Conservation (phyloP, 2,329 filamentous ascomycete genomes). For the Chaetoscypha palmicola region DNA sequence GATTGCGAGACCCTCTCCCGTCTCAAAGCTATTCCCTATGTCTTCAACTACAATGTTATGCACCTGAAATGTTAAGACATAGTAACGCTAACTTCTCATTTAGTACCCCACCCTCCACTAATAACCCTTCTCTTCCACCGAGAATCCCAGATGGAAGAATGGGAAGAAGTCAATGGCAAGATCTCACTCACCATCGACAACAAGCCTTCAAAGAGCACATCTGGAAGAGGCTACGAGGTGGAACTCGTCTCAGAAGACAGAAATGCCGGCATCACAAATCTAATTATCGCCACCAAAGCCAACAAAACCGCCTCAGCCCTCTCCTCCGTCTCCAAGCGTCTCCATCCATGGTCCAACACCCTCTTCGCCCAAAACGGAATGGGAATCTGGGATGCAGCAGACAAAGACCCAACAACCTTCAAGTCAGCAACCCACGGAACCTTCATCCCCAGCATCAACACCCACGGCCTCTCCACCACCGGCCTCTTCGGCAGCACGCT, state of each 20-base stretch:
- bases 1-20: background rate
- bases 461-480: conserved; percentile 47
- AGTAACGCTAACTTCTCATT: background rate
- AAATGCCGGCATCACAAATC: conserved; percentile 49
- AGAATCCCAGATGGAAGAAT: conserved; percentile 41
- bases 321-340: conserved; percentile 52
- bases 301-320: conserved; percentile 56
- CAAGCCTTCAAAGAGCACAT: conserved; percentile 15
- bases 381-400: conserved; percentile 58
- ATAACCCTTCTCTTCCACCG: conserved; percentile 75
- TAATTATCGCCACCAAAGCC: conserved; percentile 76
- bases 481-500: conserved; percentile 46
- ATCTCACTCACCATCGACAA: conserved; percentile 22
- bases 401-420: conserved; percentile 51
- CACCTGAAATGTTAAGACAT: no score
- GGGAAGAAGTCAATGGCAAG: conserved; percentile 29
- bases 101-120: conserved; percentile 49
- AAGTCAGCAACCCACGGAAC: conserved; percentile 52
- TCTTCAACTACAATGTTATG: no score
- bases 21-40: background rate
- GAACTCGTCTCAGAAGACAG: conserved; percentile 9
- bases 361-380: conserved; percentile 84
- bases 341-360: conserved; percentile 61
- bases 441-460: conserved; percentile 63
- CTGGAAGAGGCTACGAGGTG: conserved; percentile 15